A percentile compares a stretch with the other conserved stretches of the same genome.
phyloP scores from a whole-genome alignment of 306 rosid genomes.

The Luffa aegyptiaca region DNA sequence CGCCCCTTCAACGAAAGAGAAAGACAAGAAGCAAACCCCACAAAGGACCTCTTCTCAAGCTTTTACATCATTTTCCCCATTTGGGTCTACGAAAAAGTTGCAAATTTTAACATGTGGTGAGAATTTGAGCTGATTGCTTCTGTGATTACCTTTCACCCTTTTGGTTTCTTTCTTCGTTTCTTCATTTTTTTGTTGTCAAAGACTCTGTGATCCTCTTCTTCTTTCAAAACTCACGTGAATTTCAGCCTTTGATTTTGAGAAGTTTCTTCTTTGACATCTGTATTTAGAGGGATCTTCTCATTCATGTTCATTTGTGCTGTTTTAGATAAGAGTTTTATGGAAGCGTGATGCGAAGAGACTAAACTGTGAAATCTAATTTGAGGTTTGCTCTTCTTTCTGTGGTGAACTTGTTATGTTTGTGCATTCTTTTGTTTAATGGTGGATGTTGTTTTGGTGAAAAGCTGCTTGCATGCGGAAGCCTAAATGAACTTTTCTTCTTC shows the following conservation, averaged over 20 bases:
- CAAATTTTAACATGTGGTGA: neutral
- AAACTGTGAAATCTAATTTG: neutral
- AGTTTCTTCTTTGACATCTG: neutral
- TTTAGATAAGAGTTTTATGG: neutral
- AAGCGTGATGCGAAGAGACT: neutral
- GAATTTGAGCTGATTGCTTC: neutral
- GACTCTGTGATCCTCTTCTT: neutral
- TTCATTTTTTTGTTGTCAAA: neutral
- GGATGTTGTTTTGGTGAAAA: neutral
- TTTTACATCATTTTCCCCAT: neutral
- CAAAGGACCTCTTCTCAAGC: neutral
- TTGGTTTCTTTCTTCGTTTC: neutral
- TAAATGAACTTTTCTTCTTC: neutral
- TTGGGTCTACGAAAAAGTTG: neutral
- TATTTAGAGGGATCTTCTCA: neutral
- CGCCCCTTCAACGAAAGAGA: neutral
- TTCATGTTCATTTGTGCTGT: neutral
- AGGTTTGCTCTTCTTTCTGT: slow-evolving; percentile 2
- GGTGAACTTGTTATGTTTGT: neutral
- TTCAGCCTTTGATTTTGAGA: neutral
- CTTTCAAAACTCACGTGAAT: neutral
- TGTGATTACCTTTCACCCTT: neutral
- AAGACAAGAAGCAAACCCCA: neutral
- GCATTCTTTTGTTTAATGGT: neutral
- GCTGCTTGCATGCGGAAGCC: neutral